Conservation (phyloP, 768 basidiomycete genomes). For the Flagelloscypha sp. region DNA sequence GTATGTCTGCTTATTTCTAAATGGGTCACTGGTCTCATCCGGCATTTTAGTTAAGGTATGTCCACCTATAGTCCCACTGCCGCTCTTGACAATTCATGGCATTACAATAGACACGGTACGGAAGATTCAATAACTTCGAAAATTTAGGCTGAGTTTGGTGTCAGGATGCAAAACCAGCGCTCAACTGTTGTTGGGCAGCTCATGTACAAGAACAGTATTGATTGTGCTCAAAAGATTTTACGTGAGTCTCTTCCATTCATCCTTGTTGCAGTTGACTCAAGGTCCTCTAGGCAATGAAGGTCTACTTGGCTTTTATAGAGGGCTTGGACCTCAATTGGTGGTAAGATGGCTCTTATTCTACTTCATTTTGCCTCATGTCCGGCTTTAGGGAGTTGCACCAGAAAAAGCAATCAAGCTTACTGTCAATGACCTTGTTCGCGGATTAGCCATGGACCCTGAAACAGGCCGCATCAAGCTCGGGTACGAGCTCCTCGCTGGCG, state of each 20-base stretch:
- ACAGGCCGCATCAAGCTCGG: conserved; percentile 86
- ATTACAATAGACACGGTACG: conserved; percentile 51
- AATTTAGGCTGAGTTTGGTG: not conserved
- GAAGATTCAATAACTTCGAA: not conserved
- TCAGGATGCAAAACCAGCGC: conserved; percentile 95
- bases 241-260: too few relatives aligned
- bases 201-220: conserved; percentile 91
- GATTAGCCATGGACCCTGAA: conserved; percentile 82
- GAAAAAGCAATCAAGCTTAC: conserved; percentile 98
- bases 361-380: not conserved
- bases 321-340: conserved; percentile 88
- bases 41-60: conserved; percentile 61
- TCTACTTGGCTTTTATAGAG: conserved; percentile 90
- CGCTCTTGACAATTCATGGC: conserved; percentile 3
- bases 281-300: conserved; percentile 98
- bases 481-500: conserved; percentile 94
- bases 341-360: conserved; percentile 36
- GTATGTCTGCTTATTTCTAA: conserved; percentile 32
- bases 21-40: conserved; percentile 6
- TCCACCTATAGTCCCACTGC: conserved; percentile 2
- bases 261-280: too few relatives aligned
- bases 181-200: conserved; percentile 95
- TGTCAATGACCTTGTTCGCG: conserved; percentile 86
- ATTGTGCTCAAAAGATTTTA: conserved; percentile 91
- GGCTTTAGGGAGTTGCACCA: conserved; percentile 76